These are phyloP conservation scores for Croton setiger DNA, from an alignment of 441 rosid species.

Conservation along the genomic window DNA sequence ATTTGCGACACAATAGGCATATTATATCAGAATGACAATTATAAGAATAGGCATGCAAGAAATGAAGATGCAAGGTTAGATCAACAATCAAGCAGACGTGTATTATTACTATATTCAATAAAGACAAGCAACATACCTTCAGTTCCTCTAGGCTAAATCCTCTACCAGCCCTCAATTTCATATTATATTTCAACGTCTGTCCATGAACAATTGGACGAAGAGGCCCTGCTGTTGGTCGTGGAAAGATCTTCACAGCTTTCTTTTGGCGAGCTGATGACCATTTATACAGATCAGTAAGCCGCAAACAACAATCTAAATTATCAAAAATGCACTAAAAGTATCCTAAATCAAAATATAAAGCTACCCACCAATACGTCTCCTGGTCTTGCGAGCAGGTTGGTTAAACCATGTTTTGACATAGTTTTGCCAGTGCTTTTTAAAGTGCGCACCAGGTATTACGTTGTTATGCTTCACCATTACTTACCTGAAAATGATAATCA, in stretches of 20 bases:
- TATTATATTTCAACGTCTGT: slow-evolving; percentile 75
- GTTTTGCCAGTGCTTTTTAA: slow-evolving; percentile 82
- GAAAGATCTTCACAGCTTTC: slow-evolving; percentile 80
- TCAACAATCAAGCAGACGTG: background rate
- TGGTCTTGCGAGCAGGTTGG: slow-evolving; percentile 69
- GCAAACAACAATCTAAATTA: background rate
- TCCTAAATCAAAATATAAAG: background rate
- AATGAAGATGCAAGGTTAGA: background rate
- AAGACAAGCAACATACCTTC: slow-evolving; percentile 38
- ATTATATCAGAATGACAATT: too few relatives aligned
- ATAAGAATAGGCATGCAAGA: too few relatives aligned
- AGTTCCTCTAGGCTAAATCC: slow-evolving; percentile 81
- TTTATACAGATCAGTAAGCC: too few relatives aligned
- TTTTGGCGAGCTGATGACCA: slow-evolving; percentile 55
- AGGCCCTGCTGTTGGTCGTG: slow-evolving; percentile 74
- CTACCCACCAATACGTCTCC: slow-evolving; percentile 57
- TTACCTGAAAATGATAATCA: slow-evolving; percentile 25
- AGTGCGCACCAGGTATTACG: slow-evolving; percentile 60
- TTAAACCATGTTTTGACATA: slow-evolving; percentile 81
- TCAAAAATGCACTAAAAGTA: background rate
- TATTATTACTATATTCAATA: background rate
- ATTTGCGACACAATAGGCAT: too few relatives aligned
- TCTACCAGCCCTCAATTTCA: slow-evolving; percentile 73
- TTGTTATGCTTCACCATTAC: slow-evolving; percentile 69
- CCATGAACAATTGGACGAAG: slow-evolving; percentile 75